Conservation (phyloP, 208 protist genomes). For the Porcisia hertigi region DNA sequence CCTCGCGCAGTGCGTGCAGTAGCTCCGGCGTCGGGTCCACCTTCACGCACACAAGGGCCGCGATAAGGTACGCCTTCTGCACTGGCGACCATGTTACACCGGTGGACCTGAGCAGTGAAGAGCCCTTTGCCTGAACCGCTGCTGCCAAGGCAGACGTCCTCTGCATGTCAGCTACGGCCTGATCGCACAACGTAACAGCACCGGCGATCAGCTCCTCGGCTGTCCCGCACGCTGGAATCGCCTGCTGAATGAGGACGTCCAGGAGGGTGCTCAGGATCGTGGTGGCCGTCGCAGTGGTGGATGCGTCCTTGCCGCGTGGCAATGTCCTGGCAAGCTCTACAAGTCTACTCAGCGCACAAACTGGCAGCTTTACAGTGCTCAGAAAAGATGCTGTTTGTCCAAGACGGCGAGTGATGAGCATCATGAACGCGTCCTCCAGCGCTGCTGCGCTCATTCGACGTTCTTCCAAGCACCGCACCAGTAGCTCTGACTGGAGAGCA, state of each 20-base stretch:
- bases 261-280: slow-evolving; percentile 45
- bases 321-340: slow-evolving; percentile 18
- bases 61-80: slow-evolving; percentile 72
- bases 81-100: slow-evolving; percentile 23
- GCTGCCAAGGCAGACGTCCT: slow-evolving; percentile 7
- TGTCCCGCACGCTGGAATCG: slow-evolving; percentile 16
- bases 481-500: slow-evolving; percentile 25
- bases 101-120: slow-evolving; percentile 10
- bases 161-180: slow-evolving; percentile 13
- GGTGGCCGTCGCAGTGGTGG: slow-evolving; percentile 22
- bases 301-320: background rate
- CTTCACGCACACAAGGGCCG: slow-evolving; percentile 68
- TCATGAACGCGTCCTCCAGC: slow-evolving; percentile 58
- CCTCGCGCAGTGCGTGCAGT: slow-evolving; percentile 33
- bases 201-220: slow-evolving; percentile 24
- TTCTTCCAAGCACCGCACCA: slow-evolving; percentile 48
- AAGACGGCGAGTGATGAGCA: slow-evolving; percentile 65
- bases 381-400: slow-evolving; percentile 35
- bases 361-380: slow-evolving; percentile 7
- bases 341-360: slow-evolving; percentile 13
- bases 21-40: slow-evolving; percentile 41
- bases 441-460: slow-evolving; percentile 20
- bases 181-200: slow-evolving; percentile 13
- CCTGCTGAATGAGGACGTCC: slow-evolving; percentile 32
- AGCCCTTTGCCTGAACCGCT: slow-evolving; percentile 12